Percentiles rank a stretch among this genome's conserved stretches.
phyloP scores from a whole-genome alignment of 225 moss, liverwort and hornwort species.

The Sphagnum tenellum region DNA sequence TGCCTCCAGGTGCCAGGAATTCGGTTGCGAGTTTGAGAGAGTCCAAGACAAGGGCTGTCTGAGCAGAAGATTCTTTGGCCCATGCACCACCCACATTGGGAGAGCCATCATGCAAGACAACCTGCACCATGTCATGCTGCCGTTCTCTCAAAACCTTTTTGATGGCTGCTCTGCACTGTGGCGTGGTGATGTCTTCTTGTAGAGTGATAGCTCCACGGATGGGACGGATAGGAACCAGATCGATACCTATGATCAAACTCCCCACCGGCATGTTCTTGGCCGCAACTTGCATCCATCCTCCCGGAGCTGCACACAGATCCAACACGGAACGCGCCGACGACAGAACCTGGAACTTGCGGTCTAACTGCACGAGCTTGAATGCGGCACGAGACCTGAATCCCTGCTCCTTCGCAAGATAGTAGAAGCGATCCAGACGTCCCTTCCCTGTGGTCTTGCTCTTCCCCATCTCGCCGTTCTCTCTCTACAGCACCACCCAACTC shows the following conservation, averaged over 20 bases:
- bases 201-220: conserved; percentile 87
- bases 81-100: conserved; percentile 98
- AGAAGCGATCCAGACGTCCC: conserved; percentile 91
- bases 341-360: conserved; percentile 74
- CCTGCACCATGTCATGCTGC: conserved; percentile 80
- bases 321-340: conserved; percentile 70
- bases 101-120: conserved; percentile 92
- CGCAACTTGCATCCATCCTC: conserved; percentile 99
- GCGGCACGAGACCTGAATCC: conserved; percentile 94
- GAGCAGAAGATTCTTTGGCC: conserved; percentile 65
- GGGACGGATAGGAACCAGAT: conserved; percentile 91
- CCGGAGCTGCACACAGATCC: conserved; percentile 95
- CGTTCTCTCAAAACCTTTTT: conserved; percentile 74
- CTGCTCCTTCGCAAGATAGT: conserved; percentile 96
- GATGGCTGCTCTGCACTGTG: conserved; percentile 78
- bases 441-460: conserved; percentile 97
- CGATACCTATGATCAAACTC: conserved; percentile 82
- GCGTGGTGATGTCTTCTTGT: conserved; percentile 89
- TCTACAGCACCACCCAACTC: no score
- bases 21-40: conserved; percentile 84
- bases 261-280: conserved; percentile 95
- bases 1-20: conserved; percentile 77
- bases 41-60: conserved; percentile 84
- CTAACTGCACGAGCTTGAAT: conserved; percentile 95
- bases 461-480: conserved; percentile 23